Conservation (phyloP, 805 yeast genomes). For the Yarrowia phangngaensis region DNA sequence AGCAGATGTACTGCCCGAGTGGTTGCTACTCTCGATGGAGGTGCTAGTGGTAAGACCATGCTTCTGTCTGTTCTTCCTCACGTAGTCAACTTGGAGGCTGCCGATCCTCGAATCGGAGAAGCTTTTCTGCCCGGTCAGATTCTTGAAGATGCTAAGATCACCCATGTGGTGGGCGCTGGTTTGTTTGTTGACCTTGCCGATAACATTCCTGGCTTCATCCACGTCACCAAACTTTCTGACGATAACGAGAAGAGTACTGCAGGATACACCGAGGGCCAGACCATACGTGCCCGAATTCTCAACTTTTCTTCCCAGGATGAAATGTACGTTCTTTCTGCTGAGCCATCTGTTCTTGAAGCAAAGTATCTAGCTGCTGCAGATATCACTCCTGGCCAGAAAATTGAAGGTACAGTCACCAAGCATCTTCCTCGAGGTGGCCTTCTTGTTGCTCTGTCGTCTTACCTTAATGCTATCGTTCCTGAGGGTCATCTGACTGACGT, state of each 20-base stretch:
- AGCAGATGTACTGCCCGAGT: conserved; percentile 66
- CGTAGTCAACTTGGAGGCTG: conserved; percentile 42
- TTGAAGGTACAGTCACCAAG: conserved; percentile 51
- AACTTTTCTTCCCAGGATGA: conserved; percentile 68
- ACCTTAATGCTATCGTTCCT: conserved; percentile 67
- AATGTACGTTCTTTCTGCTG: conserved; percentile 61
- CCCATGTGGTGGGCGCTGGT: conserved; percentile 47
- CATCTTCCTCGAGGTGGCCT: conserved; percentile 65
- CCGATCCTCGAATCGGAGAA: conserved; percentile 44
- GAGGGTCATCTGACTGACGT: conserved; percentile 77
- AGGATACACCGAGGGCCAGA: conserved; percentile 56
- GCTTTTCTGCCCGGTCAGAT: conserved; percentile 77
- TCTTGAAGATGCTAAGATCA: conserved; percentile 54
- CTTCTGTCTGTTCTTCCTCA: conserved; percentile 62
- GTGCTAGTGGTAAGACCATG: conserved; percentile 52
- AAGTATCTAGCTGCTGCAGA: conserved; percentile 66
- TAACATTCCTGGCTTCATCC: conserved; percentile 63
- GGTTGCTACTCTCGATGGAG: conserved; percentile 51
- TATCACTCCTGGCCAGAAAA: conserved; percentile 68
- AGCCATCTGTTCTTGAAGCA: conserved; percentile 59
- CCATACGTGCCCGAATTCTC: conserved; percentile 71
- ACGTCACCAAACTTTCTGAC: conserved; percentile 59
- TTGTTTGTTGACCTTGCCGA: conserved; percentile 48
- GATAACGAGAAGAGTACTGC: conserved; percentile 40
- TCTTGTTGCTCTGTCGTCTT: conserved; percentile 57